Percentiles rank a stretch among this genome's conserved stretches.
Evolutionary conservation across 352 stramenopile genomes (phyloP).

Genomic region (Bremia lactucae): DNA sequence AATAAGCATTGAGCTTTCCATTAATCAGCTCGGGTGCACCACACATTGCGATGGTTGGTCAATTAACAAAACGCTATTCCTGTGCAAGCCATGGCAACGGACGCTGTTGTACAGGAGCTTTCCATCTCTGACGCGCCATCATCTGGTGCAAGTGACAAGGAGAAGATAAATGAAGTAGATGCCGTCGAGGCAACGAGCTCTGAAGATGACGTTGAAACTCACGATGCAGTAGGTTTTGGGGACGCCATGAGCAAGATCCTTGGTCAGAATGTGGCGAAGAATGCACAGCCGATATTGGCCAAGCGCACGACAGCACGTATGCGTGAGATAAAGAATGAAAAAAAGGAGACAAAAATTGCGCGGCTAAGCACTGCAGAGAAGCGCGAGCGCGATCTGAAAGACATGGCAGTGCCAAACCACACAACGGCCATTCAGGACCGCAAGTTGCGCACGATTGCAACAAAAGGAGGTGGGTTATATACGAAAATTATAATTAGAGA

Average conservation of each 20-base stretch:
- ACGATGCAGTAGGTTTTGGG: slow-evolving; percentile 71
- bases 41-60: no score
- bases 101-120: neutral
- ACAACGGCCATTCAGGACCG: slow-evolving; percentile 53
- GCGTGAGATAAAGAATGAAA: slow-evolving; percentile 72
- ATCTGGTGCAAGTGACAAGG: slow-evolving; percentile 8
- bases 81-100: slow-evolving; percentile 1
- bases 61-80: no score
- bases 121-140: slow-evolving; percentile 5
- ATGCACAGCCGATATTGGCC: slow-evolving; percentile 68
- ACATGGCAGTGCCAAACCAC: slow-evolving; percentile 58
- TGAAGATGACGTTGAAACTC: slow-evolving; percentile 25
- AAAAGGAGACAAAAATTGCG: slow-evolving; percentile 56
- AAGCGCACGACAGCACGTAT: slow-evolving; percentile 78
- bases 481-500: neutral
- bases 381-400: slow-evolving; percentile 61
- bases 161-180: slow-evolving; percentile 9
- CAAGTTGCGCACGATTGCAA: slow-evolving; percentile 66
- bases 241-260: slow-evolving; percentile 84
- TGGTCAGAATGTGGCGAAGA: slow-evolving; percentile 52
- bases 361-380: slow-evolving; percentile 64
- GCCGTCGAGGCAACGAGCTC: slow-evolving; percentile 7
- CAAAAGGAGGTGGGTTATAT: slow-evolving; percentile 51
- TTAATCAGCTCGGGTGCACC: no score
- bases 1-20: no score